Evolutionary conservation across 768 basidiomycete species (phyloP).

Genomic region (Panellus pusillus): DNA sequence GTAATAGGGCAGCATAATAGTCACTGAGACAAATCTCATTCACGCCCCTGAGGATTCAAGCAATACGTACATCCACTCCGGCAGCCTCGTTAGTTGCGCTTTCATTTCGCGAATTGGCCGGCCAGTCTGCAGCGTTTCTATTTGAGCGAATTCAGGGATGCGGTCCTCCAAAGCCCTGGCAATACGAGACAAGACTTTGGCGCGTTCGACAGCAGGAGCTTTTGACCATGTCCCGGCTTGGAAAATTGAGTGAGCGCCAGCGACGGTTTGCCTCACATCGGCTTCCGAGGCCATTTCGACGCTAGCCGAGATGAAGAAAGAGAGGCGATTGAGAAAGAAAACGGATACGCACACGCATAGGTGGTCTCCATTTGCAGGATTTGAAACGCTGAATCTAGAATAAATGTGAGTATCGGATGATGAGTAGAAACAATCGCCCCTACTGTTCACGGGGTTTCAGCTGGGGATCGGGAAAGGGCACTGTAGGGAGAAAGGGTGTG

Average conservation of each 20-base stretch:
- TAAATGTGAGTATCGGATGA: neutral
- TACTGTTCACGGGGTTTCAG: slow-evolving; percentile 15
- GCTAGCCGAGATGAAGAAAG: slow-evolving; percentile 31
- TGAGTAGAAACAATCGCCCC: neutral
- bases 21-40: slow-evolving; percentile 44
- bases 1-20: slow-evolving; percentile 73
- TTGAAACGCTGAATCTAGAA: slow-evolving; percentile 52
- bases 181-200: slow-evolving; percentile 62
- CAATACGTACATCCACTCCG: slow-evolving; percentile 77
- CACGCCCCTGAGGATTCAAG: slow-evolving; percentile 1
- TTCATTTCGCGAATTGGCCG: slow-evolving; percentile 83
- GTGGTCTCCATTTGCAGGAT: slow-evolving; percentile 67
- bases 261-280: slow-evolving; percentile 53
- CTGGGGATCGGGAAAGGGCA: slow-evolving; percentile 15
- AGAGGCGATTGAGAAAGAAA: neutral
- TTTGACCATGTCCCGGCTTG: slow-evolving; percentile 74
- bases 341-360: slow-evolving; percentile 51
- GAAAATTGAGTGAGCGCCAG: slow-evolving; percentile 57
- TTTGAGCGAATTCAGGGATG: slow-evolving; percentile 56
- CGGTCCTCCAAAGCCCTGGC: slow-evolving; percentile 60
- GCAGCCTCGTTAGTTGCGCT: slow-evolving; percentile 71
- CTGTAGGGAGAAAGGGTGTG: slow-evolving; percentile 9
- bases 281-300: slow-evolving; percentile 52
- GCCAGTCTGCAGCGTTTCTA: slow-evolving; percentile 79
- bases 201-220: slow-evolving; percentile 56